Percentiles rank a stretch among this genome's conserved stretches.
These are phyloP conservation scores for Aspergillus mulundensis DNA, from an alignment of 495 filamentous ascomycete genomes.

Conservation along the genomic window DNA sequence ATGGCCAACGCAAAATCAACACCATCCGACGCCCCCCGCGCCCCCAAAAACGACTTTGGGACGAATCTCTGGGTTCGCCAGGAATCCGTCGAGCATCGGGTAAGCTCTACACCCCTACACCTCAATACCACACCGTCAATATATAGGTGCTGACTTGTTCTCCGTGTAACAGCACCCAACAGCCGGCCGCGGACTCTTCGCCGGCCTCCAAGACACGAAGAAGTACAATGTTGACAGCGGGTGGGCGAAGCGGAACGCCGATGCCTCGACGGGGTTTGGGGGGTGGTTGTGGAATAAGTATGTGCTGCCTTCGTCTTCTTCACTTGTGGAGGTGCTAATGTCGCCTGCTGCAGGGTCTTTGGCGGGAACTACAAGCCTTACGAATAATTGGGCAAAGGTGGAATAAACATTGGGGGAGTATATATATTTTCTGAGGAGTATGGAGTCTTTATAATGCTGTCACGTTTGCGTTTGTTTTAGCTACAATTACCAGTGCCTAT, in stretches of 20 bases:
- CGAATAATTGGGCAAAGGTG: background rate
- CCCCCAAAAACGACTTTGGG: constrained; percentile 40
- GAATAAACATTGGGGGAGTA: background rate
- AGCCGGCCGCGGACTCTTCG: constrained; percentile 42
- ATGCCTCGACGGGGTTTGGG: constrained; percentile 11
- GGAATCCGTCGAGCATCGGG: background rate
- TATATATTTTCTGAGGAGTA: background rate
- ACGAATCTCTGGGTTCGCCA: constrained; percentile 38
- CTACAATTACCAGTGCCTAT: background rate
- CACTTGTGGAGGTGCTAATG: background rate
- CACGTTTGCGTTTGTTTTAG: background rate
- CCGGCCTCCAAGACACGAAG: constrained; percentile 43
- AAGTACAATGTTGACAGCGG: constrained; percentile 42
- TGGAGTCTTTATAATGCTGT: background rate
- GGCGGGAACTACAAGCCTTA: background rate
- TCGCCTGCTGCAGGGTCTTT: background rate
- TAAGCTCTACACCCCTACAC: too few relatives aligned
- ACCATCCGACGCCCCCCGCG: constrained; percentile 10
- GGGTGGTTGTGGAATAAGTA: constrained; percentile 14
- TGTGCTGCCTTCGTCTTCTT: background rate
- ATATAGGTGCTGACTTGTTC: too few relatives aligned
- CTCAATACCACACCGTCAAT: too few relatives aligned
- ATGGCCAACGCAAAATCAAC: constrained; percentile 5
- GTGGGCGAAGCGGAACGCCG: constrained; percentile 29
- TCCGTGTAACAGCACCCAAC: constrained; percentile 26